Evolutionary conservation across 2,329 filamentous ascomycete species (phyloP), one percentile per base, ranked within the genome.

Genomic region (Sporothrix phasma): DNA sequence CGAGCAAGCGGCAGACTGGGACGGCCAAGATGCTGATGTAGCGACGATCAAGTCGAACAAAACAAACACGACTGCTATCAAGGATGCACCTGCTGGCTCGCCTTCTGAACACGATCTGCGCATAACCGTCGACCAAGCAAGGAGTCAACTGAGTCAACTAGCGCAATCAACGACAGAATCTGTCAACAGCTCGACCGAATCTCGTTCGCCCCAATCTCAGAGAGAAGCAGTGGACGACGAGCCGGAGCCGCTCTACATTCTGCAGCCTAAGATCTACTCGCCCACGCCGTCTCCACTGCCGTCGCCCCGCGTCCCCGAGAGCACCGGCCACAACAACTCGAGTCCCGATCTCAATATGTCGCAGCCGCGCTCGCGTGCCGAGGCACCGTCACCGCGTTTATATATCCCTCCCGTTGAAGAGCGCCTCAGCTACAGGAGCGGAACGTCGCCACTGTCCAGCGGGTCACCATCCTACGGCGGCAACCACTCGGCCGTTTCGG

Each of bases 211-310:
- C 7, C n/a, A n/a, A n/a, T n/a, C n/a, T n/a, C 53, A 58, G 24
- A 49, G 37, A 13, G 53, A 63, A 24, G 31, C 56, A n/a, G 6
- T 19, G 2, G 62, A 64, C 22, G 61, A 49, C 45, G 75, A 76
- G 10, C 72, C 76, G 0, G 75, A 76, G 10, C 72, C 76, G 0
- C 69, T 84, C 1, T 84, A 78, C 65, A 75, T 85, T 24, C 74
- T 86, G 4, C 82, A 85, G 67, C 83, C 83, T 13, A 76, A 78
- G 39, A 84, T 81, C 0, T 85, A 85, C 68, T 84, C 81, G 0
- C 83, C 83, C 0, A 75, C 78, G 60, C 78, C 77, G 3, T 76
- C 77, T 11, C 80, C 81, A 2, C 69, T 78, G 24, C 78, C 80
- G 0, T 81, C 81, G 5, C 80, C 81, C 2, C 75, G 75, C 58